Base-by-base conservation (phyloP, 2,329 filamentous ascomycete genomes). In the Colletotrichum simmondsii region DNA sequence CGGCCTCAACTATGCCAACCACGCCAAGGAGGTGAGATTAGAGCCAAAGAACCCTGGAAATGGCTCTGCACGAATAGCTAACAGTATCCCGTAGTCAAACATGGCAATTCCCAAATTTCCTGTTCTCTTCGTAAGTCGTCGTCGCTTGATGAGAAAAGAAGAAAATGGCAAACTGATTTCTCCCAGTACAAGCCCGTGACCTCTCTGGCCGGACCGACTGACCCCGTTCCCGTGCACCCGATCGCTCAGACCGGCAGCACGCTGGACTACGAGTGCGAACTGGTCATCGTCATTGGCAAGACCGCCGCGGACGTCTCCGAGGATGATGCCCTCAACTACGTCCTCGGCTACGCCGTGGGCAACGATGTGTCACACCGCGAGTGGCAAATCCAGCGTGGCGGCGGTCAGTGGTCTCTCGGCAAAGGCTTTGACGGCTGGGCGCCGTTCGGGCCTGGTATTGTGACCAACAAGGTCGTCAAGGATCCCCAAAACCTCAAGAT, bases 331-430 rank as follows among this genome's bases (percentile, higher is more conserved):
- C 84, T 95, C n/a, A 84, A 92, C 65, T 92, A 94, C 77, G 92
- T 95, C 3, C 85, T 95, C 2, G 94, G 94, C 5, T 95, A 95
- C 79, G 87, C 91, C 2, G 88, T 94, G 42, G 92, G 93, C 66
- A 94, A 96, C 81, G 94, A 96, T 80, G 89, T 96, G n/a, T 94
- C 92, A 12, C 93, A 94, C 82, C 90, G 93, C 53, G 92, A 94
- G 75, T 95, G 92, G 92, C 92, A 94, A 82, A 81, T 93, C 73
- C 88, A 91, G 80, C 87, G 86, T 53, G 92, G 92, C 19, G 91
- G 91, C 19, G 88, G 91, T 1, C 92, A 94, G 82, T 94, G 92
- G 92, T 88, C 87, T 1, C 83, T 93, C 16, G 92, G 92, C 49
- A 95, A 95, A 81, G 91, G 92, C 3, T 94, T 94, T 75, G 92